Evolutionary conservation across 306 rosid genomes (phyloP).

Genomic region (Gleditsia sinensis): DNA sequence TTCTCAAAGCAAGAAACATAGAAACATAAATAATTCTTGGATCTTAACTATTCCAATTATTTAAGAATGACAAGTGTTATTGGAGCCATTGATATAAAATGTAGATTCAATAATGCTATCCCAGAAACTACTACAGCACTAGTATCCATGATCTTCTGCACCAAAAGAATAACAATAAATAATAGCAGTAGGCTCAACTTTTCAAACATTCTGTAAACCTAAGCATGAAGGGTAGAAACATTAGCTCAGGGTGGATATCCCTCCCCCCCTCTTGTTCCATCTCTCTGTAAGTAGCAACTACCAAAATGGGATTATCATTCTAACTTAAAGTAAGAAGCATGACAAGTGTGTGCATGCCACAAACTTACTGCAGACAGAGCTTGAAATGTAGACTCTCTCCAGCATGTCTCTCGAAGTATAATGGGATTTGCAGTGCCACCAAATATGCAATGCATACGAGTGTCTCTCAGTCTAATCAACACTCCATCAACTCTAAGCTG

Average conservation of each 20-base stretch:
- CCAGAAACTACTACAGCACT: slow-evolving; percentile 24
- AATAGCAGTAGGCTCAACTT: neutral
- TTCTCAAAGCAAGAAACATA: too few species aligned
- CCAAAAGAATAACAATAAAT: neutral
- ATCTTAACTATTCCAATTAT: slow-evolving; percentile 22
- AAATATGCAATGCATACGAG: slow-evolving; percentile 89
- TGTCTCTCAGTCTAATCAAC: slow-evolving; percentile 90
- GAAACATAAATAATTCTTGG: too few species aligned
- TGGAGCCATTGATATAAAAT: neutral
- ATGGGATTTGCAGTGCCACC: slow-evolving; percentile 55
- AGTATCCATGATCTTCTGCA: neutral
- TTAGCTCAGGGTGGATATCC: slow-evolving; percentile 4
- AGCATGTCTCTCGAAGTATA: slow-evolving; percentile 86
- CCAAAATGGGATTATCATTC: slow-evolving; percentile 1
- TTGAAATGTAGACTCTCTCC: slow-evolving; percentile 93
- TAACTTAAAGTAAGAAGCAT: slow-evolving; percentile 9
- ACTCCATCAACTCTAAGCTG: slow-evolving; percentile 99
- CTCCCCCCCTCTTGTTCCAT: neutral
- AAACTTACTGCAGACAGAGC: slow-evolving; percentile 78
- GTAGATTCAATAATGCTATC: slow-evolving; percentile 3
- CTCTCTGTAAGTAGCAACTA: neutral
- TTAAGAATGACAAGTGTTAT: neutral
- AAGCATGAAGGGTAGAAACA: neutral
- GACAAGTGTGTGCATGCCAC: slow-evolving; percentile 12
- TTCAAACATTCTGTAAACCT: neutral